These are phyloP conservation scores for Dacryopinax spathularia DNA, from an alignment of 768 basidiomycete genomes.

Conservation along the genomic window DNA sequence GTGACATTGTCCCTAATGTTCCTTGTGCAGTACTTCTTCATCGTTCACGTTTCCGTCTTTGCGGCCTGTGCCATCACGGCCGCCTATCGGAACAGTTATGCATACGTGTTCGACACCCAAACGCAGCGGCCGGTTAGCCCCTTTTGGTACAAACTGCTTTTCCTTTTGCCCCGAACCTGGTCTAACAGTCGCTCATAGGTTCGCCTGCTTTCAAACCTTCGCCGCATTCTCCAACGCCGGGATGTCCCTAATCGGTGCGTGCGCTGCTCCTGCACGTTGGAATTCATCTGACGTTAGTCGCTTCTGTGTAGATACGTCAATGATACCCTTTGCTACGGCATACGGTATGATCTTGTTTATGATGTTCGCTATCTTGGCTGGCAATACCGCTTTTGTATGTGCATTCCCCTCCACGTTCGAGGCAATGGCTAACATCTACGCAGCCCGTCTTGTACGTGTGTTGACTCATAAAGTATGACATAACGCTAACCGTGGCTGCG, in stretches of 20 bases:
- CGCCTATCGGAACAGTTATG: constrained; percentile 49
- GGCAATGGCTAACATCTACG: constrained; percentile 3
- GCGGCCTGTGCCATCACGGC: constrained; percentile 53
- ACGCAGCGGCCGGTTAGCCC: constrained; percentile 39
- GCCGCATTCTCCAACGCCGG: constrained; percentile 86
- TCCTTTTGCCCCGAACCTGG: neutral
- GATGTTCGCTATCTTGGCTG: constrained; percentile 67
- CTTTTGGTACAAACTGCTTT: constrained; percentile 40
- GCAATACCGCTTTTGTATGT: constrained; percentile 88
- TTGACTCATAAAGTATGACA: neutral
- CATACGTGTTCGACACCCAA: constrained; percentile 41
- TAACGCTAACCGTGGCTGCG: neutral
- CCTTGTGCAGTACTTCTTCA: constrained; percentile 56
- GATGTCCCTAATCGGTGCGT: constrained; percentile 46
- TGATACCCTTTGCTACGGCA: constrained; percentile 81
- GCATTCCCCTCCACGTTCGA: neutral
- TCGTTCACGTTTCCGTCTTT: constrained; percentile 52
- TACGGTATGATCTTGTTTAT: constrained; percentile 66
- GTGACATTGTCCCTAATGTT: neutral
- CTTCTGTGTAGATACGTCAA: constrained; percentile 48
- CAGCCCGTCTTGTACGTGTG: constrained; percentile 73
- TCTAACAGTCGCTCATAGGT: constrained; percentile 35
- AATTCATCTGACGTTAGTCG: too few relatives aligned
- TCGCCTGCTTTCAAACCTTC: constrained; percentile 66
- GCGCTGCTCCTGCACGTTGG: neutral